These are phyloP conservation scores for Aulographum hederae DNA, from an alignment of 2,329 filamentous ascomycete genomes.

Conservation along the genomic window DNA sequence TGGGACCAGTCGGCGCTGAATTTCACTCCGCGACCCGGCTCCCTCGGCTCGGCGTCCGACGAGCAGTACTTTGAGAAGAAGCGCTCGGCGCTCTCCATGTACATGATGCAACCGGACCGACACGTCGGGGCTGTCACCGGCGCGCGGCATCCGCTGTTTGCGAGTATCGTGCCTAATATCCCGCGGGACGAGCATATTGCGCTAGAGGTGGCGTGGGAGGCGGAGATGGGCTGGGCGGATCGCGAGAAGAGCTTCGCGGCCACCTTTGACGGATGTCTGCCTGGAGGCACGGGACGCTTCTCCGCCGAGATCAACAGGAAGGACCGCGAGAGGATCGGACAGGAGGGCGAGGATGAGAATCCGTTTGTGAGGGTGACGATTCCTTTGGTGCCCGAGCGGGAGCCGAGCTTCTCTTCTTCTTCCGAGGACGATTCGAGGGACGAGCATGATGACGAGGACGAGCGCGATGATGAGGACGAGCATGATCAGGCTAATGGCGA, in stretches of 20 bases:
- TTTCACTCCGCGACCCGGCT: not conserved
- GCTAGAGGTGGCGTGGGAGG: slow-evolving; percentile 1
- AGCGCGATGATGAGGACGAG: too few relatives aligned
- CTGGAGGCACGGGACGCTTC: slow-evolving; percentile 4
- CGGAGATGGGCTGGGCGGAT: slow-evolving; percentile 3
- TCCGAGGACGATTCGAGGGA: too few relatives aligned
- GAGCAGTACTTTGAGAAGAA: slow-evolving; percentile 1
- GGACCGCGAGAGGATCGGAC: not conserved
- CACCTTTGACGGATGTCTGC: slow-evolving; percentile 2
- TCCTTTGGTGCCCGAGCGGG: too few relatives aligned
- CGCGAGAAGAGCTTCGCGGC: slow-evolving; percentile 1
- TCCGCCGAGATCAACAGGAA: slow-evolving; percentile 1
- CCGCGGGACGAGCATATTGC: slow-evolving; percentile 2
- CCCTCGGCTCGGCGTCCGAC: not conserved
- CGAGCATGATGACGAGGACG: too few relatives aligned
- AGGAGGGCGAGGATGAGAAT: not conserved
- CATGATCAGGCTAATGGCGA: too few relatives aligned
- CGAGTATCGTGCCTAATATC: slow-evolving; percentile 3
- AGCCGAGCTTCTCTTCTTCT: too few relatives aligned
- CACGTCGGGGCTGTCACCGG: not conserved
- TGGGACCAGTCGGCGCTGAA: slow-evolving; percentile 2
- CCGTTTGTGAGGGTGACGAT: not conserved
- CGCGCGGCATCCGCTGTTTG: too few relatives aligned
- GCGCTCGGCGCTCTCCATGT: slow-evolving; percentile 1
- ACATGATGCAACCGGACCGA: slow-evolving; percentile 1